Evolutionary conservation across 2,329 filamentous ascomycete genomes (phyloP).

Genomic region (Xylaria sp.): DNA sequence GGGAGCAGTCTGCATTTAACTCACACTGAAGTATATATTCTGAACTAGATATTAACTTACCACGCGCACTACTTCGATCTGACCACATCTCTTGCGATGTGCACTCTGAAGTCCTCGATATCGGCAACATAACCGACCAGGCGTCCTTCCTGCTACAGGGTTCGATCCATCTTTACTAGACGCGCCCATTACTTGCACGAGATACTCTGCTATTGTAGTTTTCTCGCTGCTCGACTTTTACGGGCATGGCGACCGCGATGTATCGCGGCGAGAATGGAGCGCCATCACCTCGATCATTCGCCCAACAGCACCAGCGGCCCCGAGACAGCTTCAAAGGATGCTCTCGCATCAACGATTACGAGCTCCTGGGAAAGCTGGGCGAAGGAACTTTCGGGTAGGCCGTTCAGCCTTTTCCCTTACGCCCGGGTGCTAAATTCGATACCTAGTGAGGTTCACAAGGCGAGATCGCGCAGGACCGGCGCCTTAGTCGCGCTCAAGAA

Average conservation of each 20-base stretch:
- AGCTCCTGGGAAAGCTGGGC: constrained; percentile 83
- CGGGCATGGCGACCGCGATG: constrained; percentile 34
- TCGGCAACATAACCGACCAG: constrained; percentile 21
- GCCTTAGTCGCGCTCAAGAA: constrained; percentile 91
- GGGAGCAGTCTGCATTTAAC: neutral
- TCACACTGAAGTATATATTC: neutral
- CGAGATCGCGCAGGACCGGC: constrained; percentile 78
- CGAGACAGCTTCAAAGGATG: constrained; percentile 80
- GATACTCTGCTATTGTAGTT: neutral
- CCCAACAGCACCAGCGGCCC: constrained; percentile 64
- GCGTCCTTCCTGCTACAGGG: neutral
- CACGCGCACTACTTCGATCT: constrained; percentile 8
- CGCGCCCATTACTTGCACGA: neutral
- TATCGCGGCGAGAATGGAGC: constrained; percentile 46
- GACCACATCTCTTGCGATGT: constrained; percentile 25
- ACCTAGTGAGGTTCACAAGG: constrained; percentile 86
- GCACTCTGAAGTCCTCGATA: constrained; percentile 6
- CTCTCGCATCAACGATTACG: constrained; percentile 83
- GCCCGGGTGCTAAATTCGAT: constrained; percentile 35
- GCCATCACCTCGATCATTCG: constrained; percentile 66
- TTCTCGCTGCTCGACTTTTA: neutral
- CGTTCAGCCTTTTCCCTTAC: constrained; percentile 43
- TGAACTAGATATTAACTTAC: neutral
- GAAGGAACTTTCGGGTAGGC: constrained; percentile 92
- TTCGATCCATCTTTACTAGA: neutral